A percentile compares a stretch with the other conserved stretches of the same genome.
phyloP scores from a whole-genome alignment of 352 stramenopile species.

The Phytophthora brassicae region DNA sequence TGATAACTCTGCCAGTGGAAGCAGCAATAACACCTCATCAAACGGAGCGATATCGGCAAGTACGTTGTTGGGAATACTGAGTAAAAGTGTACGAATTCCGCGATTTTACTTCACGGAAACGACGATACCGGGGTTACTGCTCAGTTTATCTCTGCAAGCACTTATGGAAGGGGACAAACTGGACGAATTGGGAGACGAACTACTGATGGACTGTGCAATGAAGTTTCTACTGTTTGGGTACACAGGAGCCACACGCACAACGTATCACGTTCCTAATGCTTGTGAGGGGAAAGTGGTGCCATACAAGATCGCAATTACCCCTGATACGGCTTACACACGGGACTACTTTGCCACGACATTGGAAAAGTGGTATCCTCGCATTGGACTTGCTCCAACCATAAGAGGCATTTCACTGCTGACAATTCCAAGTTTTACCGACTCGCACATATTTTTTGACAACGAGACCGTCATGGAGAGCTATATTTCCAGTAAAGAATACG shows the following conservation, averaged over 20 bases:
- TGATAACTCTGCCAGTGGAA: slow-evolving; percentile 3
- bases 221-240: slow-evolving; percentile 57
- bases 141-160: slow-evolving; percentile 52
- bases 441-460: slow-evolving; percentile 58
- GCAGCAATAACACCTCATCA: slow-evolving; percentile 4
- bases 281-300: slow-evolving; percentile 60
- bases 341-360: slow-evolving; percentile 53
- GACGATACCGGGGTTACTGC: slow-evolving; percentile 60
- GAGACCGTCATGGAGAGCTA: slow-evolving; percentile 57
- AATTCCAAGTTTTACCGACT: slow-evolving; percentile 57
- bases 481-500: slow-evolving; percentile 52
- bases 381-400: slow-evolving; percentile 43
- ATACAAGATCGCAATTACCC: slow-evolving; percentile 75
- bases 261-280: slow-evolving; percentile 44
- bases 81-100: slow-evolving; percentile 38
- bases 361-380: slow-evolving; percentile 60
- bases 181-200: slow-evolving; percentile 38
- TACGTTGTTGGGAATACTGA: slow-evolving; percentile 17
- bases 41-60: slow-evolving; percentile 14
- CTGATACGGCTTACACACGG: slow-evolving; percentile 68
- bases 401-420: slow-evolving; percentile 47
- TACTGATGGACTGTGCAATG: slow-evolving; percentile 44
- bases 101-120: slow-evolving; percentile 71
- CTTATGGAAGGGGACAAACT: slow-evolving; percentile 49
- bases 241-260: slow-evolving; percentile 37